Conservation (phyloP, 768 basidiomycete species). For the Leccinellum rugosiceps region DNA sequence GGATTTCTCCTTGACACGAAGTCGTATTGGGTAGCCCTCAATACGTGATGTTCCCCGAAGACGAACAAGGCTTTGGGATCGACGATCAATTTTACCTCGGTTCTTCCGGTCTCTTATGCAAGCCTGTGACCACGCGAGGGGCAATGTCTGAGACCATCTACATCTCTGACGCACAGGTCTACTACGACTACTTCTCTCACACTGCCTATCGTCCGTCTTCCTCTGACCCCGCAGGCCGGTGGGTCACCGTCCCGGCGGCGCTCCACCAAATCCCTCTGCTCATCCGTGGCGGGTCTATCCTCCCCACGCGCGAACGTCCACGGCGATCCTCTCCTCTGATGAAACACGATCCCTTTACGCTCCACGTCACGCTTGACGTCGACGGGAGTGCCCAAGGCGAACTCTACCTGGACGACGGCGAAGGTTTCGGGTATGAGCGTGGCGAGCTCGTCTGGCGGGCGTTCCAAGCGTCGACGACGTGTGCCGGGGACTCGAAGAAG, state of each 20-base stretch:
- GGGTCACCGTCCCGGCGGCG: slow-evolving; percentile 74
- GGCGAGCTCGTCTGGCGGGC: slow-evolving; percentile 86
- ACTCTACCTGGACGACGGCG: slow-evolving; percentile 94
- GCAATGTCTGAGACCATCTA: slow-evolving; percentile 72
- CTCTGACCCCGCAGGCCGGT: slow-evolving; percentile 48
- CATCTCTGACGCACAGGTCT: slow-evolving; percentile 86
- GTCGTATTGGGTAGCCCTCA: slow-evolving; percentile 67
- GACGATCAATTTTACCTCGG: slow-evolving; percentile 97
- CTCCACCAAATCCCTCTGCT: slow-evolving; percentile 81
- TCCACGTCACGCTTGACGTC: slow-evolving; percentile 76
- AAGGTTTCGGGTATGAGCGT: slow-evolving; percentile 66
- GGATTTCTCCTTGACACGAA: background rate
- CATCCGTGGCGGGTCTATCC: slow-evolving; percentile 86
- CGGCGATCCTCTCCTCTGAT: slow-evolving; percentile 83
- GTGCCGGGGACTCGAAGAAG: background rate
- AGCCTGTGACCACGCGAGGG: slow-evolving; percentile 80
- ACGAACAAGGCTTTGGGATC: slow-evolving; percentile 77
- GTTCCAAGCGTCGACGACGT: slow-evolving; percentile 56
- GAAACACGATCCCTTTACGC: slow-evolving; percentile 90
- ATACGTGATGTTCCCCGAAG: slow-evolving; percentile 89
- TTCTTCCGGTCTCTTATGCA: slow-evolving; percentile 82
- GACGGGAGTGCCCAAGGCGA: slow-evolving; percentile 65
- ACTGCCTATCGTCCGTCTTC: slow-evolving; percentile 59
- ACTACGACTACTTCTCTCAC: slow-evolving; percentile 90
- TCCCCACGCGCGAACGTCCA: slow-evolving; percentile 84